Evolutionary conservation across 495 filamentous ascomycete species (phyloP).

Genomic region (Podospora tetraspora): DNA sequence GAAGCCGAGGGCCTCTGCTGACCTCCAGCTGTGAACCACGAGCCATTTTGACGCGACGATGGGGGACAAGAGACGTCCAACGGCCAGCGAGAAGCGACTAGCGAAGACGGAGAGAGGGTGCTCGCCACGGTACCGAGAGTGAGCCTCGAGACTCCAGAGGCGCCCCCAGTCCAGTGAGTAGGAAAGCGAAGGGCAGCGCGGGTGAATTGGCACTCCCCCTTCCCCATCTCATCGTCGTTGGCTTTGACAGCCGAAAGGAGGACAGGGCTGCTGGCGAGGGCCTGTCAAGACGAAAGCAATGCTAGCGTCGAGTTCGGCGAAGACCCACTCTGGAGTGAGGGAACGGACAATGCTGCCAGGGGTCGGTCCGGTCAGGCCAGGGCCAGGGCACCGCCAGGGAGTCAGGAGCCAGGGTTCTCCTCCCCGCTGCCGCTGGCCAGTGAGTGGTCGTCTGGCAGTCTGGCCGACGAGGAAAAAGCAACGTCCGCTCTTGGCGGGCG

Average conservation of each 20-base stretch:
- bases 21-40: not conserved
- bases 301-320: conserved; percentile 6
- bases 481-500: conserved; percentile 7
- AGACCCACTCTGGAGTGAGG: not conserved
- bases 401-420: not conserved
- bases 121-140: not conserved
- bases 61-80: not conserved
- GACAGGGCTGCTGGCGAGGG: conserved; percentile 15
- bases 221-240: not conserved
- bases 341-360: not conserved
- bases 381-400: no score
- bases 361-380: not conserved
- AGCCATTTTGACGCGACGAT: not conserved
- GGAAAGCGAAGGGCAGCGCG: not conserved
- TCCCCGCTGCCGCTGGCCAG: not conserved
- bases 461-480: conserved; percentile 6
- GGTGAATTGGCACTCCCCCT: not conserved
- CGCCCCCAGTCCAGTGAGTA: not conserved
- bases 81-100: not conserved
- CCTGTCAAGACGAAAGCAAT: conserved; percentile 2
- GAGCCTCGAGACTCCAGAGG: not conserved
- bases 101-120: not conserved
- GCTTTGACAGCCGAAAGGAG: conserved; percentile 9
- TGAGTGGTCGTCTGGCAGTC: not conserved
- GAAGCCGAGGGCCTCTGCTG: not conserved